phyloP scores from a whole-genome alignment of 371 early-diverging fungal species.

The Lichtheimia hyalospora region DNA sequence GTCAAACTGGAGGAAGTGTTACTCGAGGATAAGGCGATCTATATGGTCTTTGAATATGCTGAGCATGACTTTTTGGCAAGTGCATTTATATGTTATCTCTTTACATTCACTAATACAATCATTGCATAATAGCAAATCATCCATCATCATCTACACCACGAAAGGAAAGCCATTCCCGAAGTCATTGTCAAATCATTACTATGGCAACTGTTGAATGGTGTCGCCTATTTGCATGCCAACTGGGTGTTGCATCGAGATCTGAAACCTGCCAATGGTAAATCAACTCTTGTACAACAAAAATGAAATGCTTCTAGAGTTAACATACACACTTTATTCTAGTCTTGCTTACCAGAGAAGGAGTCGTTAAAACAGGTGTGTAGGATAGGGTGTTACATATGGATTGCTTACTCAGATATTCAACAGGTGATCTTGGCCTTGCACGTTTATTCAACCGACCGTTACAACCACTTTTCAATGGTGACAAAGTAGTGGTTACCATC shows the following conservation, averaged over 20 bases:
- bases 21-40: conserved; percentile 87
- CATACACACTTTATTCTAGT: conserved; percentile 35
- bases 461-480: conserved; percentile 82
- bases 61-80: conserved; percentile 90
- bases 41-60: conserved; percentile 94
- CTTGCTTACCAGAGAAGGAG: conserved; percentile 80
- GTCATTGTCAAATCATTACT: conserved; percentile 83
- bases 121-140: conserved; percentile 73
- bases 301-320: not conserved
- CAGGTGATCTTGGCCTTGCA: conserved; percentile 90
- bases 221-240: conserved; percentile 89
- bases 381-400: no score
- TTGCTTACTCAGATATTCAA: not conserved
- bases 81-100: no score
- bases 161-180: conserved; percentile 80
- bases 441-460: conserved; percentile 80
- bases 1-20: conserved; percentile 83
- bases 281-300: not conserved
- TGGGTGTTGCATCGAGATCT: conserved; percentile 93
- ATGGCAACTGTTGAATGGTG: conserved; percentile 91
- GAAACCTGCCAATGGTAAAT: conserved; percentile 82
- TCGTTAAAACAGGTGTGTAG: conserved; percentile 76
- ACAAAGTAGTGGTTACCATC: conserved; percentile 96
- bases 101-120: not conserved
- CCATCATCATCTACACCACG: conserved; percentile 73